Percentiles rank a stretch among this genome's conserved stretches.
These are phyloP conservation scores for Blastobotrys indianensis DNA, from an alignment of 1,139 yeast species.

Conservation along the genomic window DNA sequence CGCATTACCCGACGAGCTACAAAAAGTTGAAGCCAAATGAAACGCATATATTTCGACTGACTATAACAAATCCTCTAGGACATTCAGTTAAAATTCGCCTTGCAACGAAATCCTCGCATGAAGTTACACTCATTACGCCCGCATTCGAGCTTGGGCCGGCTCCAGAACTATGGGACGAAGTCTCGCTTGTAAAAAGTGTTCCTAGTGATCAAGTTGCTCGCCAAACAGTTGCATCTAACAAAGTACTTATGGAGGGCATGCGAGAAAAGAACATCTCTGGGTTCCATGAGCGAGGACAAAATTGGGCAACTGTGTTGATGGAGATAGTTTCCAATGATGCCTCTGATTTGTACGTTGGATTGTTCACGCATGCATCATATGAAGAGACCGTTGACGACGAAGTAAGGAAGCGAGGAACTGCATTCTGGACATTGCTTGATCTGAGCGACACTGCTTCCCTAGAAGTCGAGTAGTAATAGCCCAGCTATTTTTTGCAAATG, in stretches of 20 bases:
- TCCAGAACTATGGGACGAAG: conserved; percentile 27
- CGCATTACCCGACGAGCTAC: conserved; percentile 15
- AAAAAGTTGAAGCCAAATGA: conserved; percentile 8
- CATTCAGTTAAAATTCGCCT: conserved; percentile 23
- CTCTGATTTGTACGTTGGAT: conserved; percentile 18
- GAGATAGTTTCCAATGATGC: conserved; percentile 17
- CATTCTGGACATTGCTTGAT: conserved; percentile 15
- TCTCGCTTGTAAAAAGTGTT: conserved; percentile 24
- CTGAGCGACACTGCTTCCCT: conserved; percentile 5
- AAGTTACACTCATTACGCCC: conserved; percentile 23
- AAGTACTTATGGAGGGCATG: conserved; percentile 27
- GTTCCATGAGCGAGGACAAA: conserved; percentile 23
- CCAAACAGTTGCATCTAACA: conserved; percentile 26
- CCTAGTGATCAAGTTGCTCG: conserved; percentile 28
- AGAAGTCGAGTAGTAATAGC: conserved; percentile 25
- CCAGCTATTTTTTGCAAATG: conserved; percentile 24
- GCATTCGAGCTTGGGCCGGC: conserved; percentile 26
- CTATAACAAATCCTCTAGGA: conserved; percentile 26
- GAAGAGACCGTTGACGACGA: conserved; percentile 7
- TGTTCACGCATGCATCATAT: conserved; percentile 21
- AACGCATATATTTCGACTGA: conserved; percentile 18
- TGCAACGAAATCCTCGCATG: conserved; percentile 20
- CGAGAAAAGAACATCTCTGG: conserved; percentile 16
- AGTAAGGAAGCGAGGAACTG: conserved; percentile 2
- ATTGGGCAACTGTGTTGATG: conserved; percentile 26